Evolutionary conservation across 768 basidiomycete species (phyloP).

Genomic region (Sarcodon aspratus): DNA sequence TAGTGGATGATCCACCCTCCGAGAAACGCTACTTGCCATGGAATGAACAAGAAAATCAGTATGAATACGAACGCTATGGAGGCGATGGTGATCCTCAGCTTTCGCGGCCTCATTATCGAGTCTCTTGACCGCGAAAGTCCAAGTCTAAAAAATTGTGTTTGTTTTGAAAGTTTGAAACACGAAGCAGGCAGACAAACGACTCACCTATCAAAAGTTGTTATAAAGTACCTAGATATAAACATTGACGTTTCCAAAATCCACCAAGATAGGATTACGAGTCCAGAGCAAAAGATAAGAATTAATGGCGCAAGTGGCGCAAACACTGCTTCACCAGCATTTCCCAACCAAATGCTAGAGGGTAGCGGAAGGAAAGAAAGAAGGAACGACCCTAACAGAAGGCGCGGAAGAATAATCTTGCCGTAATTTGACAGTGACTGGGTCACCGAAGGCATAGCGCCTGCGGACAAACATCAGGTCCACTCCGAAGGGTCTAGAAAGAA

Average conservation of each 20-base stretch:
- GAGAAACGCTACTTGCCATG: conserved; percentile 87
- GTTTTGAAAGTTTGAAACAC: no score
- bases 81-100: conserved; percentile 36
- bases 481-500: no score
- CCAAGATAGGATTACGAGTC: conserved; percentile 55
- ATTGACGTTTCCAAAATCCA: conserved; percentile 36
- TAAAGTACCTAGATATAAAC: conserved; percentile 29
- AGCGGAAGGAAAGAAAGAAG: conserved; percentile 45
- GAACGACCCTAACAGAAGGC: conserved; percentile 32
- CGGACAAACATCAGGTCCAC: no score
- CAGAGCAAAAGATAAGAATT: conserved; percentile 47
- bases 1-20: conserved; percentile 76
- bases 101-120: conserved; percentile 11
- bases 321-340: conserved; percentile 38
- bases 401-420: conserved; percentile 23
- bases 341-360: conserved; percentile 43
- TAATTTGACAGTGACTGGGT: conserved; percentile 37
- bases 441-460: conserved; percentile 36
- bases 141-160: not conserved
- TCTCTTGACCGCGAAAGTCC: not conserved
- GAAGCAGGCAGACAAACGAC: not conserved
- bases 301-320: conserved; percentile 44
- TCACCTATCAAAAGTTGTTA: conserved; percentile 11
- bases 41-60: conserved; percentile 67
- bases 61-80: conserved; percentile 52